phyloP scores from a whole-genome alignment of 495 filamentous ascomycete species.

The Penicillium turbatum region DNA sequence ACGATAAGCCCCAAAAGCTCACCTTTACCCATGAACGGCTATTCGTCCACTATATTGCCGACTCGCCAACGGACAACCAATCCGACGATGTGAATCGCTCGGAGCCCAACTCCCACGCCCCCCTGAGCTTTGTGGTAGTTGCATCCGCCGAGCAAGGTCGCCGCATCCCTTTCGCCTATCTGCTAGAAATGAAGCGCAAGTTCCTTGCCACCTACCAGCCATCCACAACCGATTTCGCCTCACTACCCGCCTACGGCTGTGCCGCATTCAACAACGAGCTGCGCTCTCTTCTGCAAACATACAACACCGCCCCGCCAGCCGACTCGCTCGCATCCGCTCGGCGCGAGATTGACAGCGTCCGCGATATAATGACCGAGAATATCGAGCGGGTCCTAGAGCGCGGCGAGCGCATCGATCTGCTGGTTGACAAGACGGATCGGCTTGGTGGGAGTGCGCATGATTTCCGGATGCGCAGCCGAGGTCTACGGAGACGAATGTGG shows the following conservation, averaged over 20 bases:
- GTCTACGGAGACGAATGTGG: conserved; percentile 92
- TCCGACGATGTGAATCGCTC: conserved; percentile 25
- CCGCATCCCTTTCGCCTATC: conserved; percentile 87
- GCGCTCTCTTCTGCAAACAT: conserved; percentile 74
- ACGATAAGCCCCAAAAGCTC: conserved; percentile 75
- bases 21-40: conserved; percentile 89
- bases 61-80: conserved; percentile 63
- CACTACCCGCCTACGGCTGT: conserved; percentile 83
- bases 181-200: conserved; percentile 84
- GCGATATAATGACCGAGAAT: conserved; percentile 97
- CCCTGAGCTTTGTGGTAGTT: conserved; percentile 82
- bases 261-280: conserved; percentile 80
- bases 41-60: conserved; percentile 94
- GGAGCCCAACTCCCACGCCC: conserved; percentile 57
- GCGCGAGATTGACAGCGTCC: conserved; percentile 85
- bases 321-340: conserved; percentile 83
- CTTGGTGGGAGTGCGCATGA: conserved; percentile 81
- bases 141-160: conserved; percentile 72
- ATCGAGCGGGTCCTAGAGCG: conserved; percentile 94
- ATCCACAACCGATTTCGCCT: conserved; percentile 64
- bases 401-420: conserved; percentile 88
- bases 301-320: conserved; percentile 72
- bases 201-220: conserved; percentile 74
- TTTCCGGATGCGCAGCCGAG: conserved; percentile 79
- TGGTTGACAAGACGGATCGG: conserved; percentile 96